Base-by-base conservation (phyloP, 352 stramenopile species). In the Phytopythium montanum region DNA sequence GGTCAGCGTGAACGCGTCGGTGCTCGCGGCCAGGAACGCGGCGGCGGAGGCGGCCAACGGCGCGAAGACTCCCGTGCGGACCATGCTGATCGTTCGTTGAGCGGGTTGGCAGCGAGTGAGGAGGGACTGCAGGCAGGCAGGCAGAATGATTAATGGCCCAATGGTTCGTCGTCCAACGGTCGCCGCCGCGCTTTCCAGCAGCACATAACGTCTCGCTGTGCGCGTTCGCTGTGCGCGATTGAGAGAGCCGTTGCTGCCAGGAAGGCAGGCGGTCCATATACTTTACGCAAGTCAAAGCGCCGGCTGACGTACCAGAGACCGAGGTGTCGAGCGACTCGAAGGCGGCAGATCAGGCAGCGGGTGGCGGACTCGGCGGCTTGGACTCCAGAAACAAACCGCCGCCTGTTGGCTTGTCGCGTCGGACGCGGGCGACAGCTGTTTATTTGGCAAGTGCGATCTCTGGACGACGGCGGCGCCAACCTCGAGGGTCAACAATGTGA, bases 1-100 rank as follows among this genome's bases (percentile, higher is more conserved):
- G 60, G 75, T 87, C 48, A 90, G 62, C 48, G 64, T 80, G 59
- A 85, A 82, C 31, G 72, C 78, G 33, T 62, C 38, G 28, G 60
- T 33, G 21, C 62, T 49, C 4, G 34, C 46, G 23, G 65, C 68
- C 51, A 79, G 52, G 23, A 67, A 26, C 3, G 67, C 64, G 44
- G 59, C 58, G 28, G 29, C 13, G 44, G 59, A 54, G 28, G 29
- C 13, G 5, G 45, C 45, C 45, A 52, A 26, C 23, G 45, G 26
- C 19, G 45, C 45, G 45, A 16, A 16, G 25, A 52, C 5, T 36
- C 45, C 45, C 45, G 65, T 50, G 42, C 63, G 66, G 38, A 76
- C 65, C 73, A 81, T 81, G 29, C 7, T 59, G 18, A 39, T 16
- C 57, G 16, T n/a, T n/a, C n/a, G n/a, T n/a, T n/a, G n/a, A n/a